Base-by-base conservation (phyloP, 2,329 filamentous ascomycete species). In the Lasiodiplodia sp. region DNA sequence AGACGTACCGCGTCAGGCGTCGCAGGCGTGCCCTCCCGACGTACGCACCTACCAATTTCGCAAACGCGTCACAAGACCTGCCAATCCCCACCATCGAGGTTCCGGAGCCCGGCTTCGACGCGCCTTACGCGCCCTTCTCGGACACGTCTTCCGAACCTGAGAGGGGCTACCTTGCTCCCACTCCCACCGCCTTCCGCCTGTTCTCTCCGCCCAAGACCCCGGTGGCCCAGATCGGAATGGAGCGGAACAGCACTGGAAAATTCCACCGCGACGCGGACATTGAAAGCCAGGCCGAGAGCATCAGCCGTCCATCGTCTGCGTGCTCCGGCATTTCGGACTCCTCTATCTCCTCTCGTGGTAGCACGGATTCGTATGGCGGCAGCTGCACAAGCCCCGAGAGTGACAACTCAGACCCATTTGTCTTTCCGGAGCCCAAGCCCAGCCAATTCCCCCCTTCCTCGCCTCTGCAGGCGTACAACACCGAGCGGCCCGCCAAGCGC, bases 331-430 rank as follows among this genome's bases (percentile, higher is more conserved):
- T 86, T 55, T 90, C 88, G 2, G 86, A 90, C 74, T 90, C 88
- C 0, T 90, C 88, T 2, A 77, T 86, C 21, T 88, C 87, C 14
- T 90, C 88, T 0, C 82, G 83, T 62, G 86, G 85, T 72, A 89
- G 86, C 25, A 83, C 84, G 62, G 83, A 83, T n/a, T 88, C 87
- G 7, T 79, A 87, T 72, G 83, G 86, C 68, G 86, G 85, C 69
- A 88, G 86, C 74, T 88, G 86, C 75, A 87, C 87, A 2, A 89
- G 87, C 74, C 85, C 86, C 6, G 87, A 89, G 70, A 86, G 86
- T 66, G 88, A 90, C 68, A 78, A 80, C 57, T 81, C 82, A 21
- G 87, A 89, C 72, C 85, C 87, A 0, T 88, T 89, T 74, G 79
- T 82, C 53, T 82, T 82, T 62, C 75, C 82, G 69, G 74, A 81